Base-by-base conservation (phyloP, 2,329 filamentous ascomycete species). In the Ascochyta koolunga region DNA sequence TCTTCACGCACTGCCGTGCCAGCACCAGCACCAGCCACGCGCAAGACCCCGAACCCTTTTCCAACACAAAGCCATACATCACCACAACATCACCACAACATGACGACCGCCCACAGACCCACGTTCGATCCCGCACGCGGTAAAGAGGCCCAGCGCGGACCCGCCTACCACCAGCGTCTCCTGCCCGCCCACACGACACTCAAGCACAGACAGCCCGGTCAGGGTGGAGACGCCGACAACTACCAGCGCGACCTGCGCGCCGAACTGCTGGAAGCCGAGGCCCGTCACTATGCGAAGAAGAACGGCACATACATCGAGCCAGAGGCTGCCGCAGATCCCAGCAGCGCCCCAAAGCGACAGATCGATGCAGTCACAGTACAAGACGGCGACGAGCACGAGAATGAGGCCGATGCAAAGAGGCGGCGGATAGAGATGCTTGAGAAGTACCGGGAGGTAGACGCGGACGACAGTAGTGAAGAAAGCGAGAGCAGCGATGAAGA, bases 41-140 rank as follows among this genome's bases (percentile, higher is more conserved):
- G 50, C 54, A 62, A 71, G 68, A 71, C 68, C 66, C 68, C 68
- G 68, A 71, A 70, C 68, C 38, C 27, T 2, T 22, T n/a, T 13
- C 16, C 19, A 39, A 18, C 11, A 19, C 1, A 39, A 35, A 21
- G n/a, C 7, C 7, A 18, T 1, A 3, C 4, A 15, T 10, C 8
- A 3, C 4, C 21, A 49, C 22, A 41, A 44, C n/a, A 35, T 1
- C 11, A 6, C 29, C 10, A 11, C 53, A 77, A 59, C 13, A 82
- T 82, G 80, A 77, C 74, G 32, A 78, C 77, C 77, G 86, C 86
- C 53, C 86, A 88, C 73, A 89, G 95, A 79, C 95, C 95, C 51
- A 99, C 95, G 0, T 99, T 99, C 73, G 95, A 99, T 75, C 95
- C 95, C 62, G 90, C 93, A 84, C 87, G 89, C 73, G 95, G 95